phyloP scores from a whole-genome alignment of 1,139 yeast species.

The Pneumocystis canis region DNA sequence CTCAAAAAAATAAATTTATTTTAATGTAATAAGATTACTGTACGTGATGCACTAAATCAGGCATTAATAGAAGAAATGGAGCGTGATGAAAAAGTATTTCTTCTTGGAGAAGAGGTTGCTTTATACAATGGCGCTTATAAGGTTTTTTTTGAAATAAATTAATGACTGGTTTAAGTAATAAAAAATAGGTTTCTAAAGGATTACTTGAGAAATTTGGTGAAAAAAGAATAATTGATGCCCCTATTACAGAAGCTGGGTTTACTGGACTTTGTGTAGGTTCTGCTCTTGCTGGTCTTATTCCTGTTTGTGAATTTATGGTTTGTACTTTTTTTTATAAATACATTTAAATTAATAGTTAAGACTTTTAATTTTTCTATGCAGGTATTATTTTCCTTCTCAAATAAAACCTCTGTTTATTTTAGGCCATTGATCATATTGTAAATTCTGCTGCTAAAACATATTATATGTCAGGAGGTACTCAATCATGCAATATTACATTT shows the following conservation, averaged over 20 bases:
- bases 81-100: constrained; percentile 81
- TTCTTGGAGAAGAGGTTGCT: constrained; percentile 98
- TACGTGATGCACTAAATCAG: constrained; percentile 89
- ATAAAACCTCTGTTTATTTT: constrained; percentile 37
- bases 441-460: constrained; percentile 97
- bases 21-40: constrained; percentile 44
- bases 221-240: constrained; percentile 91
- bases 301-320: constrained; percentile 97
- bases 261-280: constrained; percentile 97
- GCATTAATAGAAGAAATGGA: constrained; percentile 97
- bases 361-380: background rate
- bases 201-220: constrained; percentile 93
- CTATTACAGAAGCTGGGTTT: constrained; percentile 98
- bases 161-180: background rate
- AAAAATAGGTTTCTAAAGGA: constrained; percentile 29
- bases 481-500: constrained; percentile 77
- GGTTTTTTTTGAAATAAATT: constrained; percentile 44
- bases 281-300: constrained; percentile 91
- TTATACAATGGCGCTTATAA: constrained; percentile 99
- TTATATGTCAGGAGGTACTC: constrained; percentile 98
- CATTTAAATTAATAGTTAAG: background rate
- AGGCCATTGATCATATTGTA: constrained; percentile 93
- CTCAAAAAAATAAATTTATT: background rate
- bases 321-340: constrained; percentile 67
- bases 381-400: background rate